These are phyloP conservation scores for Pichia rugopelliculosa DNA, from an alignment of 805 yeast genomes.

Conservation along the genomic window DNA sequence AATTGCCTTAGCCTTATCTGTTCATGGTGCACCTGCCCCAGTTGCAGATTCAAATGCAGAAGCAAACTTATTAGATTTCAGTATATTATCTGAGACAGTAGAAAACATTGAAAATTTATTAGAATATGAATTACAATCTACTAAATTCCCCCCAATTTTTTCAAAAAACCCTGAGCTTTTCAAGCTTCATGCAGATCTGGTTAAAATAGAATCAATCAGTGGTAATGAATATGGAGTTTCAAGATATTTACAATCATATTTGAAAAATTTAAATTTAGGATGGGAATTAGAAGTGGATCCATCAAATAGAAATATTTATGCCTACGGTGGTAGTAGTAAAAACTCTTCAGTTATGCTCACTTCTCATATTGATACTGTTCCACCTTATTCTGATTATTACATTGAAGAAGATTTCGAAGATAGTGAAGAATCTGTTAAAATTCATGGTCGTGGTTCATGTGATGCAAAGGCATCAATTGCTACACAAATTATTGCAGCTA, in stretches of 20 bases:
- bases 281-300: conserved; percentile 35
- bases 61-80: neutral
- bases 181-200: conserved; percentile 29
- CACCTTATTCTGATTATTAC: conserved; percentile 51
- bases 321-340: conserved; percentile 40
- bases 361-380: conserved; percentile 68
- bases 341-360: conserved; percentile 43
- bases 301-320: conserved; percentile 37
- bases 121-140: neutral
- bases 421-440: conserved; percentile 31
- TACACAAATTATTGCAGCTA: conserved; percentile 47
- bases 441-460: conserved; percentile 59
- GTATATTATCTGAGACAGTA: neutral
- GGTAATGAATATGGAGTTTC: conserved; percentile 33
- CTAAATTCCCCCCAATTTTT: conserved; percentile 2
- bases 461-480: conserved; percentile 73
- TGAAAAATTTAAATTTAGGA: conserved; percentile 39
- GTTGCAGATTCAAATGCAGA: neutral
- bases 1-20: neutral
- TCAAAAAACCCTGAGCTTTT: conserved; percentile 17
- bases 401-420: conserved; percentile 17
- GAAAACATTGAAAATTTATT: neutral
- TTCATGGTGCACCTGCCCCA: conserved; percentile 7
- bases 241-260: conserved; percentile 31
- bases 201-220: conserved; percentile 31